These are phyloP conservation scores for Saprolegnia parasitica DNA, from an alignment of 352 stramenopile genomes.

Conservation along the genomic window DNA sequence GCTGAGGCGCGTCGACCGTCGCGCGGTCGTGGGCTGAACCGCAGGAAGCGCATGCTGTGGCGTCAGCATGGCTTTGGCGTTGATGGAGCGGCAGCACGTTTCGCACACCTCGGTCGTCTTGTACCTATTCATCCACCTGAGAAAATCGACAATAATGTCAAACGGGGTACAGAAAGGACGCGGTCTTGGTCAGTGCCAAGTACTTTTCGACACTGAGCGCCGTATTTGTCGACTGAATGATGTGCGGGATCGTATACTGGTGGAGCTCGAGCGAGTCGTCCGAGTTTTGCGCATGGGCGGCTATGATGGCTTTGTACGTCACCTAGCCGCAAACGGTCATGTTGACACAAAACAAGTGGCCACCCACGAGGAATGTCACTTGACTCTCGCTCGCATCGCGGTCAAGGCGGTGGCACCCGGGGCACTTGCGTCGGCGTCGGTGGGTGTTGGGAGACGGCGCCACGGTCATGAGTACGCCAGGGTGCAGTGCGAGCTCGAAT, in stretches of 20 bases:
- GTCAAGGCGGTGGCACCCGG: neutral
- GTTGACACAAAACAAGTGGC: neutral
- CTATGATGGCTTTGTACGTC: conserved; percentile 16
- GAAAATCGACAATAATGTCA: neutral
- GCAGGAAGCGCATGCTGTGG: neutral
- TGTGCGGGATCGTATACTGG: neutral
- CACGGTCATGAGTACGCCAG: neutral
- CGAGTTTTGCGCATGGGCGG: conserved; percentile 1
- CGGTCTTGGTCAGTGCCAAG: neutral
- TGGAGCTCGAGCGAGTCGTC: neutral
- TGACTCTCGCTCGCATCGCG: neutral
- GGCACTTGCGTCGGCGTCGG: neutral
- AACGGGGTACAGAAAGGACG: conserved; percentile 18
- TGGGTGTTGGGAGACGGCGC: neutral
- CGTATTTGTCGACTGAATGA: neutral
- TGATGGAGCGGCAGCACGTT: conserved; percentile 13
- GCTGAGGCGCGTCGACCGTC: neutral
- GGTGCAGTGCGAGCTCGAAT: conserved; percentile 1
- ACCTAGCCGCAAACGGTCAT: neutral
- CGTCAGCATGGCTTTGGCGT: neutral
- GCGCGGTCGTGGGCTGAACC: neutral
- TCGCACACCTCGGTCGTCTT: conserved; percentile 16
- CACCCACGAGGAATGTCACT: neutral
- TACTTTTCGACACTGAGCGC: conserved; percentile 16
- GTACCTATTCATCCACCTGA: neutral